Evolutionary conservation across 768 basidiomycete genomes (phyloP).

Genomic region (Paxillus involutus): DNA sequence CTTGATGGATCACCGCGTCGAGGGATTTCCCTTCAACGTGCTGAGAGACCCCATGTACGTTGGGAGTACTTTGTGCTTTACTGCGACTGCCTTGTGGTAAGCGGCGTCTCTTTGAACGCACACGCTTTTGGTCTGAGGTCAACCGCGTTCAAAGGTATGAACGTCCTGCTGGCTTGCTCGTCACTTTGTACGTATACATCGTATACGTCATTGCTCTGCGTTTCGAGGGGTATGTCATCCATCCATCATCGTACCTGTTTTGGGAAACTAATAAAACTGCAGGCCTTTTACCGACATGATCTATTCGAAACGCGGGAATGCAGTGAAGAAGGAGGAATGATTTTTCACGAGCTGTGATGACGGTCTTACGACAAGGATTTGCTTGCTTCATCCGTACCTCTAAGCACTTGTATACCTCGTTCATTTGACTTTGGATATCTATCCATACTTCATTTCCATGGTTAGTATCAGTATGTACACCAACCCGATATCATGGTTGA

Average conservation of each 20-base stretch:
- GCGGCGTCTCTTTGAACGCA: constrained; percentile 23
- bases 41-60: constrained; percentile 96
- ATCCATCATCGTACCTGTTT: background rate
- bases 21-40: constrained; percentile 96
- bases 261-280: background rate
- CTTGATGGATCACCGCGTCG: constrained; percentile 85
- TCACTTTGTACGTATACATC: constrained; percentile 80
- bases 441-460: too few relatives aligned
- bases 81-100: constrained; percentile 84
- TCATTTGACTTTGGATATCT: background rate
- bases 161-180: constrained; percentile 72
- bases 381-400: too few relatives aligned
- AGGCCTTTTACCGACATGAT: constrained; percentile 85
- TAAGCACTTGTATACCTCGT: background rate
- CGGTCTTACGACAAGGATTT: background rate
- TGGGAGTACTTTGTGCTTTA: constrained; percentile 89
- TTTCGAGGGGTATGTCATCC: constrained; percentile 78
- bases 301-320: constrained; percentile 54
- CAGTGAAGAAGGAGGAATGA: constrained; percentile 21
- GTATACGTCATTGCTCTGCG: constrained; percentile 82
- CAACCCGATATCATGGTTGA: too few relatives aligned
- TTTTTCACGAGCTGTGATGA: background rate
- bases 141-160: constrained; percentile 59
- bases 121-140: background rate
- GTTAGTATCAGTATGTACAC: too few relatives aligned